Conservation (phyloP, 768 basidiomycete genomes). For the Phanerochaete sordida region DNA sequence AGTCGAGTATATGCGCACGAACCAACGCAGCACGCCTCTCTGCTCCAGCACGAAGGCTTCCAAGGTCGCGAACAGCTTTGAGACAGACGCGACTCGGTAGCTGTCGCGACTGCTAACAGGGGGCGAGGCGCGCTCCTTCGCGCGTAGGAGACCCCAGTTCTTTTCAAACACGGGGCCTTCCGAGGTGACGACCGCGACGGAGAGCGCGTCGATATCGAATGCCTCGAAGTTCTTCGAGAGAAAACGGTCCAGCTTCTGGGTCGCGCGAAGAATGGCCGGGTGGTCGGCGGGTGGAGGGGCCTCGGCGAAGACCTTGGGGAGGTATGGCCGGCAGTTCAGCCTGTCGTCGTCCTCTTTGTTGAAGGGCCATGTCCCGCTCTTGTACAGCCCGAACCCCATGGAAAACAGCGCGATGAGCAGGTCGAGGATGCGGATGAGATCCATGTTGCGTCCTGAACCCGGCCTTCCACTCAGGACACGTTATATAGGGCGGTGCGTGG, state of each 20-base stretch:
- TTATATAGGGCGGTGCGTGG: too few species aligned
- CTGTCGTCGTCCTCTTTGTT: constrained; percentile 1
- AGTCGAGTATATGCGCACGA: constrained; percentile 4
- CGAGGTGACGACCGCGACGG: constrained; percentile 45
- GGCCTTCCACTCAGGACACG: too few species aligned
- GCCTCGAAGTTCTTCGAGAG: constrained; percentile 13
- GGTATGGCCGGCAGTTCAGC: constrained; percentile 24
- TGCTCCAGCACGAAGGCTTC: constrained; percentile 49
- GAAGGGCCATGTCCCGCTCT: too few species aligned
- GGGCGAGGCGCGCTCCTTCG: constrained; percentile 36
- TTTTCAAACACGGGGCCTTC: constrained; percentile 42
- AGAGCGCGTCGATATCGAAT: constrained; percentile 45
- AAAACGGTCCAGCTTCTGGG: constrained; percentile 11
- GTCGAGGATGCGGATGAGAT: too few species aligned
- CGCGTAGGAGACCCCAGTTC: constrained; percentile 39
- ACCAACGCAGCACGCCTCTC: constrained; percentile 33
- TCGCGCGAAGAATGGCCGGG: constrained; percentile 13
- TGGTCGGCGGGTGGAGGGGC: constrained; percentile 15
- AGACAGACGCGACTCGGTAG: constrained; percentile 50
- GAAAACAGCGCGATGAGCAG: too few species aligned
- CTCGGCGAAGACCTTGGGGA: constrained; percentile 23
- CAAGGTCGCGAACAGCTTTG: constrained; percentile 47
- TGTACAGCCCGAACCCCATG: too few species aligned
- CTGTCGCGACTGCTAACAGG: constrained; percentile 36
- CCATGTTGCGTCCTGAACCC: too few species aligned